Conservation (phyloP, 768 basidiomycete genomes). For the Phanerodontia chrysosporium region DNA sequence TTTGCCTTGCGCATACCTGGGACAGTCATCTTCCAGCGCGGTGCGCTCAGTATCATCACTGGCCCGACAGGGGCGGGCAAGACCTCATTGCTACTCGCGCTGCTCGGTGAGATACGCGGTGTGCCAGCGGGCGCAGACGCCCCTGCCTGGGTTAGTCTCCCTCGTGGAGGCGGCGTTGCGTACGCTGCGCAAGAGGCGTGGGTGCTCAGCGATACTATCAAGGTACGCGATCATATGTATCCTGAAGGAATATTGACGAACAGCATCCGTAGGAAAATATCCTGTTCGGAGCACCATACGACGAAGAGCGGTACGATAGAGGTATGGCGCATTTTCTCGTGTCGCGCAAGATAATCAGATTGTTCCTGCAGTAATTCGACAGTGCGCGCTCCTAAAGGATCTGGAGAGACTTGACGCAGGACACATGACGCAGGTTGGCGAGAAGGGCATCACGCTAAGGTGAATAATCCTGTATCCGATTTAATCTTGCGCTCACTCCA, state of each 20-base stretch:
- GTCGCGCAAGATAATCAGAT: too few relatives aligned
- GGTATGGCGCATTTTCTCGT: not conserved
- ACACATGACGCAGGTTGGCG: slow-evolving; percentile 35
- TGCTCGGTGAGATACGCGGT: slow-evolving; percentile 32
- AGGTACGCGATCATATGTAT: slow-evolving; percentile 11
- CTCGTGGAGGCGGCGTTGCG: slow-evolving; percentile 39
- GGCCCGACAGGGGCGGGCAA: slow-evolving; percentile 29
- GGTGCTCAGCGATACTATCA: slow-evolving; percentile 43
- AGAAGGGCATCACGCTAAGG: slow-evolving; percentile 37
- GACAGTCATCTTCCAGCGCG: slow-evolving; percentile 24
- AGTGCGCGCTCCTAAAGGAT: slow-evolving; percentile 31
- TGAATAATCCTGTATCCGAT: not conserved
- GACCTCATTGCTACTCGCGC: slow-evolving; percentile 27
- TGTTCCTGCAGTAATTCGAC: slow-evolving; percentile 26
- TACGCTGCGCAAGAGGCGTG: slow-evolving; percentile 47
- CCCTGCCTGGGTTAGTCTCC: slow-evolving; percentile 40
- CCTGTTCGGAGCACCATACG: not conserved
- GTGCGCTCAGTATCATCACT: slow-evolving; percentile 25
- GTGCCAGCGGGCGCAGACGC: slow-evolving; percentile 23
- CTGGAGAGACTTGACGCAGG: slow-evolving; percentile 29
- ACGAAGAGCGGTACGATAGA: not conserved
- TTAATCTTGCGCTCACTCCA: not conserved
- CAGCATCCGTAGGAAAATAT: not conserved
- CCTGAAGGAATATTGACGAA: not conserved
- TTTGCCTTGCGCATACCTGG: slow-evolving; percentile 25